These are phyloP conservation scores for Rhizopus microsporus DNA, from an alignment of 371 early-diverging fungal genomes.

Conservation along the genomic window DNA sequence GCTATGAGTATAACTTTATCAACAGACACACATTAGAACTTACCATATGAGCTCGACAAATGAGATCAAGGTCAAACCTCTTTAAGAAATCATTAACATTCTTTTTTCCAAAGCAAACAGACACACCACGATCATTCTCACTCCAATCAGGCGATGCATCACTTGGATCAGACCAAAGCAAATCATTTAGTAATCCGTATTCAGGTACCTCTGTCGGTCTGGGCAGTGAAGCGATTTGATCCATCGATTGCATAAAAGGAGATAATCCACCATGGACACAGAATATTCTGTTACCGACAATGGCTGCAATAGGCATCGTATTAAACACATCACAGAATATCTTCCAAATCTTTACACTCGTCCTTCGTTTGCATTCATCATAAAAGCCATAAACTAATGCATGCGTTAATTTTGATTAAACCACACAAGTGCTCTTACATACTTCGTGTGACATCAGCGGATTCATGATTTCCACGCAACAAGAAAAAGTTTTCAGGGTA, in stretches of 20 bases:
- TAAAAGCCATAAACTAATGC: slow-evolving; percentile 92
- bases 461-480: slow-evolving; percentile 97
- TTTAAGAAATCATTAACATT: slow-evolving; percentile 86
- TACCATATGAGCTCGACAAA: slow-evolving; percentile 94
- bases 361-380: slow-evolving; percentile 97
- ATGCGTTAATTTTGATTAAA: neutral
- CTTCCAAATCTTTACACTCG: slow-evolving; percentile 92
- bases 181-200: slow-evolving; percentile 76
- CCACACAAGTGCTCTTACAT: slow-evolving; percentile 17
- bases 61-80: slow-evolving; percentile 88
- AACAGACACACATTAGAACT: neutral
- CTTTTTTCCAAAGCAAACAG: slow-evolving; percentile 88
- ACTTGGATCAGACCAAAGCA: slow-evolving; percentile 91
- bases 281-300: slow-evolving; percentile 93
- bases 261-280: slow-evolving; percentile 92
- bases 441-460: slow-evolving; percentile 91
- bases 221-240: slow-evolving; percentile 82
- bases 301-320: slow-evolving; percentile 92
- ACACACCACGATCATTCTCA: slow-evolving; percentile 98
- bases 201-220: slow-evolving; percentile 97
- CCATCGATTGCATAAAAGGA: slow-evolving; percentile 64
- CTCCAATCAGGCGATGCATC: slow-evolving; percentile 83
- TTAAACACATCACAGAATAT: slow-evolving; percentile 95
- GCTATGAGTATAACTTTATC: neutral
- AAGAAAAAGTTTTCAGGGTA: slow-evolving; percentile 95